phyloP scores from a whole-genome alignment of 768 basidiomycete genomes.

The Pleurotus sapidus region DNA sequence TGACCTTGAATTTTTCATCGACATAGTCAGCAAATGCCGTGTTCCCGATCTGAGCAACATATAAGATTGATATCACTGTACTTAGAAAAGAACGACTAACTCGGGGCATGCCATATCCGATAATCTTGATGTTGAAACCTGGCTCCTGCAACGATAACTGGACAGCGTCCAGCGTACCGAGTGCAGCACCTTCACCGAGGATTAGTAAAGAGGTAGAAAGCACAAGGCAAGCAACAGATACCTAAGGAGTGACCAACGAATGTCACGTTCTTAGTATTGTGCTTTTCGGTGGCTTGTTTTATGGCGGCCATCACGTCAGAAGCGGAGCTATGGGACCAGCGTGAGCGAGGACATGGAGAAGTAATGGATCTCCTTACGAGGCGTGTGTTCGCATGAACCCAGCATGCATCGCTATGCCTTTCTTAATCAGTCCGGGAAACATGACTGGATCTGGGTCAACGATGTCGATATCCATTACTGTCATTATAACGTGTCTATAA shows the following conservation, averaged over 20 bases:
- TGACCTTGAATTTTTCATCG: not conserved
- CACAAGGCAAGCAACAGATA: not conserved
- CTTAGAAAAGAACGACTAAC: too few relatives aligned
- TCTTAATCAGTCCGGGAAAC: not conserved
- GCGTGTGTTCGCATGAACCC: constrained; percentile 2
- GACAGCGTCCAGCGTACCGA: not conserved
- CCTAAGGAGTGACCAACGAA: constrained; percentile 5
- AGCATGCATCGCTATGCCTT: not conserved
- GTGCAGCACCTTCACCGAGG: not conserved
- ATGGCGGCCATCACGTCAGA: constrained; percentile 2
- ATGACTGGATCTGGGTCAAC: not conserved
- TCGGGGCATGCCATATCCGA: constrained; percentile 3
- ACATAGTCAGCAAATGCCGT: constrained; percentile 3
- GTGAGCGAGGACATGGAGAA: not conserved
- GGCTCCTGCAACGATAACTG: not conserved
- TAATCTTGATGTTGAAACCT: not conserved
- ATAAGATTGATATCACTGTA: too few relatives aligned
- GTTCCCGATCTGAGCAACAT: not conserved
- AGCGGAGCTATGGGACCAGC: not conserved
- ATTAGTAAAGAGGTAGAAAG: not conserved
- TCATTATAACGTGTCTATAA: not conserved
- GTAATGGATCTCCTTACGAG: not conserved
- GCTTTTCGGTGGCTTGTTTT: not conserved
- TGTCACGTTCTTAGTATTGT: not conserved
- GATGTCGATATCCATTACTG: constrained; percentile 4